Evolutionary conservation across 2,329 filamentous ascomycete species (phyloP), one percentile per base, ranked within the genome.

Genomic region (Tolypocladium endophyticum): DNA sequence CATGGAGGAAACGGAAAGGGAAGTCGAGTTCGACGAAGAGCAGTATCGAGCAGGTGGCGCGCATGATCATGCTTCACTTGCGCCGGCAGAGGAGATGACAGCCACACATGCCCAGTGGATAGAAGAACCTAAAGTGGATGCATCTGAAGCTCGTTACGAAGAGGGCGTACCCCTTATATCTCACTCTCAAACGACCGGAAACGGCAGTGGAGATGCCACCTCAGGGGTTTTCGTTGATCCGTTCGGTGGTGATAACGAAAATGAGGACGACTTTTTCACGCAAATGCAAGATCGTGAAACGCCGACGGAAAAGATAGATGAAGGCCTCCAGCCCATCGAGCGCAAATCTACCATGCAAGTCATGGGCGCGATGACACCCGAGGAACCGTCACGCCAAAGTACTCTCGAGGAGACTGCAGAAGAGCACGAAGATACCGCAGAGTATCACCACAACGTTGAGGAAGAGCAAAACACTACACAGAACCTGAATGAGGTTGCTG

Each of bases 331-430:
- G 64, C 52, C 70, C 1, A 65, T 90, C n/a, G 80, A 85, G 64
- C 81, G 87, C 59, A 90, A 90, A 70, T 87, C 86, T 25, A 91
- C 88, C 0, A 79, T 81, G 67, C 84, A 90, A 70, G 86, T 87
- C 1, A 74, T 90, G 60, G 75, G 79, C 33, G 77, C 79, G 1
- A 66, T 84, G 62, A 72, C 79, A 30, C 70, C 73, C 5, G 67
- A 71, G 6, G 60, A 69, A 7, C 63, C 67, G 30, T 66, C 63
- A 16, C 67, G 69, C 12, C 69, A 73, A 14, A 64, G 68, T 14
- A 70, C 72, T 35, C 63, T 70, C 1, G 70, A 73, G 25, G 69
- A 74, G 55, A 70, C 64, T 23, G 38, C 64, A 25, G 64, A 67
- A 47, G 43, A 47, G 11, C n/a, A 25, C n/a, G 43, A 47, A 6